Base-by-base conservation (phyloP, 2,329 filamentous ascomycete species). In the Chaetomium olivaceum region DNA sequence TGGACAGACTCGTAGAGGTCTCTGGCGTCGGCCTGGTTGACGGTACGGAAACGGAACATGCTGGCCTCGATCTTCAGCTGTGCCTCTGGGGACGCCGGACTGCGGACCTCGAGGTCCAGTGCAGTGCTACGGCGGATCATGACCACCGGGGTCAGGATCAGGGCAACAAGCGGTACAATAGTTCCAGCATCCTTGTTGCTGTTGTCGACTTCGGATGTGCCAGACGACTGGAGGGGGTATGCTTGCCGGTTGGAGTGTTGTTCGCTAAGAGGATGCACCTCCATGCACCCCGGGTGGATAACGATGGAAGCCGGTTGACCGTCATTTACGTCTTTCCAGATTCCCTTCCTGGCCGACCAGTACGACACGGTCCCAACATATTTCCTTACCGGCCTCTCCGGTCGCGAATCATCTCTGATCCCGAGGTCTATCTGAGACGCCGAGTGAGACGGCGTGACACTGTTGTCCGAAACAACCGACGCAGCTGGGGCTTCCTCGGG, bases 101-200 rank as follows among this genome's bases (percentile, higher is more conserved):
- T 97, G 58, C 93, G 90, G 69, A 99, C 92, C 70, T 96, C 95
- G 62, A 99, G 91, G 76, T 99, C 95, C 36, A 99, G 86, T 3
- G 91, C 91, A 25, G 93, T 99, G 72, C 93, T 95, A 73, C 94
- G 90, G 68, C 94, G 88, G 67, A 98, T 88, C 71, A 93, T 90
- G 8, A 98, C 94, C 46, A 97, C 82, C 0, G 95, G 95, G 0
- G 94, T 98, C 51, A 99, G 86, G 74, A 97, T 92, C 39, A 97
- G 85, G 6, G 90, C 91, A 52, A 89, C 80, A 23, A 89, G 76
- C 4, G 86, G 85, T 43, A 80, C 78, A 16, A 73, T 68, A 14
- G 75, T 67, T 62, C 77, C 71, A 39, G 77, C 75, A 12, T 76
- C 73, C 31, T 71, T 65, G 50, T 73, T 68, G 21, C 72, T 58